phyloP scores from a whole-genome alignment of 1,284 basidiomycete genomes.

The Termitomyces sp. region DNA sequence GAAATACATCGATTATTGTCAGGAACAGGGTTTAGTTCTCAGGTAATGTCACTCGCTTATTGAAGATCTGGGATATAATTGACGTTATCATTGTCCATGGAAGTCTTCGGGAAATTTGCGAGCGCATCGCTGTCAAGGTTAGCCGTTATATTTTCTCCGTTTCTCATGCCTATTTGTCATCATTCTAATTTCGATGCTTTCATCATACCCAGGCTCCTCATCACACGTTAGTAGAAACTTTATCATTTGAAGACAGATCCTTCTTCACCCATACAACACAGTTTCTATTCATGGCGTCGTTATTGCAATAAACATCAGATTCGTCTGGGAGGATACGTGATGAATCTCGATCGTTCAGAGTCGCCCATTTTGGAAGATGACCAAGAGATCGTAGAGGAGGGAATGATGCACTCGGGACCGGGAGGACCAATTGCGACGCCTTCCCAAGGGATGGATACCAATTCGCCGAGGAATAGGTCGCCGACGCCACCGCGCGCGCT shows the following conservation, averaged over 20 bases:
- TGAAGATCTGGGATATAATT: background rate
- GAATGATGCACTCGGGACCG: conserved; percentile 23
- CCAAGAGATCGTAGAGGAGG: conserved; percentile 28
- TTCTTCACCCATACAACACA: conserved; percentile 21
- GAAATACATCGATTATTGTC: conserved; percentile 81
- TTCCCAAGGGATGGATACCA: conserved; percentile 15
- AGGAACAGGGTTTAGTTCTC: conserved; percentile 73
- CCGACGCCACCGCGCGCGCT: conserved; percentile 74
- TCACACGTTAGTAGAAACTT: conserved; percentile 54
- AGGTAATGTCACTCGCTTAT: conserved; percentile 39
- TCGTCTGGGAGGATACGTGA: conserved; percentile 71
- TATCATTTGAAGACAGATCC: background rate
- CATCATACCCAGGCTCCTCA: conserved; percentile 59
- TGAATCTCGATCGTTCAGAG: conserved; percentile 51
- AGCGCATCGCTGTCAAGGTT: conserved; percentile 75
- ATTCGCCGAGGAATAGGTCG: conserved; percentile 45
- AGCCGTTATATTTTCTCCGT: conserved; percentile 9
- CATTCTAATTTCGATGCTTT: conserved; percentile 11
- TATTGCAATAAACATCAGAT: conserved; percentile 88
- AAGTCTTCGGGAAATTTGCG: conserved; percentile 77
- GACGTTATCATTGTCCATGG: conserved; percentile 3
- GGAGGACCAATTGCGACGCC: conserved; percentile 15
- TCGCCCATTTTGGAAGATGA: conserved; percentile 36
- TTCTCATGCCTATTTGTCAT: conserved; percentile 3
- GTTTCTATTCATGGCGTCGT: conserved; percentile 83